Base-by-base conservation (phyloP, 202 grass and related monocot species). In the Saccharum hybrid region DNA sequence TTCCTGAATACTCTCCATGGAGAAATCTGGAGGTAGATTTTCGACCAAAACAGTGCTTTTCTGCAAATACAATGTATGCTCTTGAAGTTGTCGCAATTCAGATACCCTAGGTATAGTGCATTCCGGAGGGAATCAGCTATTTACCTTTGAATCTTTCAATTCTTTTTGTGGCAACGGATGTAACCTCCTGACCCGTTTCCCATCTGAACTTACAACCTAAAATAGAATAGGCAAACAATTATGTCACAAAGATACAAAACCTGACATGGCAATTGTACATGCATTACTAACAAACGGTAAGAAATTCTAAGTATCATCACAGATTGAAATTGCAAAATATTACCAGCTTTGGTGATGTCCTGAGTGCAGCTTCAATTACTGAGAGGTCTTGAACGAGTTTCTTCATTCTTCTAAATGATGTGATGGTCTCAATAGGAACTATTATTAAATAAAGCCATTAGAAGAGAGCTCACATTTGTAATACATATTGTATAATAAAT, bases 371-470 rank as follows among this genome's bases (percentile, higher is more conserved):
- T 87, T 87, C 91, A 84, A 96, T 90, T 73, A 92, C 68, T 51
- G 82, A 86, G 60, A 83, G 75, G 19, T 96, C 91, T 43, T 94
- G 84, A 72, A 70, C 72, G 36, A 99, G 93, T 86, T 89, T 99
- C 89, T 94, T 99, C 91, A 99, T 96, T 88, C 82, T 99, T 85
- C 93, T 92, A 61, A 99, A 99, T 18, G 91, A 96, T 68, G 91
- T 88, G 12, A 99, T 92, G 66, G 86, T 64, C 84, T 83, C 72
- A 77, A 96, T 74, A 63, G 96, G 91, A 89, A 99, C 96, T 99
- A 89, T 83, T 84, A 36, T 42, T 39, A 86, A 67, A 46, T 65
- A 28, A 74, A 12, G 61, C 8, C 68, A 86, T 83, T 63, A 87
- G 52, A 79, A 79, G 42, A 78, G 21, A 59, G 8, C 34, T 68